A percentile compares a stretch with the other conserved stretches of the same genome.
Evolutionary conservation across 2,329 filamentous ascomycete species (phyloP).

Genomic region (Cordyceps farinosa): DNA sequence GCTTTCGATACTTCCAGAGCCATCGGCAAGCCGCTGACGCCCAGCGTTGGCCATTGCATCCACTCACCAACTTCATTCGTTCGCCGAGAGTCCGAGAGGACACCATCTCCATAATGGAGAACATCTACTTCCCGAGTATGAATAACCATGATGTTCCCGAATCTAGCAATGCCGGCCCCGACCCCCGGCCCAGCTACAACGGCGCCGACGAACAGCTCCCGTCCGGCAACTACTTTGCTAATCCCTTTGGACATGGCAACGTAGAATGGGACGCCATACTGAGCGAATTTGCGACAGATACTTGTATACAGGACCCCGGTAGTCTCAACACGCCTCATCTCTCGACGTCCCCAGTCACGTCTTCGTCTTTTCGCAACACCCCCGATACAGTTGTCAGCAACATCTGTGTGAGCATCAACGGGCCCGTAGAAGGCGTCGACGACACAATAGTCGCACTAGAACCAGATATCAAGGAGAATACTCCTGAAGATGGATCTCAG

Average conservation of each 20-base stretch:
- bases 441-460: not conserved
- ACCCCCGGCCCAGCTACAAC: not conserved
- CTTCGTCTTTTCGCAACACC: not conserved
- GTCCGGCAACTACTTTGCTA: not conserved
- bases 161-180: not conserved
- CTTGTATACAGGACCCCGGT: not conserved
- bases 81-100: not conserved
- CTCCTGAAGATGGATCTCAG: not conserved
- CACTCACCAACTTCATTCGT: not conserved
- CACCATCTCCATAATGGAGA: not conserved
- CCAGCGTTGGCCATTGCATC: not conserved
- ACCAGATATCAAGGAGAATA: not conserved
- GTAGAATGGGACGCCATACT: not conserved
- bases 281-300: not conserved
- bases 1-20: not conserved
- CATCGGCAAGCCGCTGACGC: not conserved
- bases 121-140: constrained; percentile 2
- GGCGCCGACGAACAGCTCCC: not conserved
- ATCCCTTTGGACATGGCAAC: not conserved
- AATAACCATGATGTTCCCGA: not conserved
- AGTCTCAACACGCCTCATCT: constrained; percentile 1
- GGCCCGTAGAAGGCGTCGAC: not conserved
- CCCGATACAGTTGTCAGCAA: constrained; percentile 5
- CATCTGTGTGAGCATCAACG: not conserved
- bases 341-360: not conserved